phyloP scores from a whole-genome alignment of 352 stramenopile species.

The Phytophthora multivora region DNA sequence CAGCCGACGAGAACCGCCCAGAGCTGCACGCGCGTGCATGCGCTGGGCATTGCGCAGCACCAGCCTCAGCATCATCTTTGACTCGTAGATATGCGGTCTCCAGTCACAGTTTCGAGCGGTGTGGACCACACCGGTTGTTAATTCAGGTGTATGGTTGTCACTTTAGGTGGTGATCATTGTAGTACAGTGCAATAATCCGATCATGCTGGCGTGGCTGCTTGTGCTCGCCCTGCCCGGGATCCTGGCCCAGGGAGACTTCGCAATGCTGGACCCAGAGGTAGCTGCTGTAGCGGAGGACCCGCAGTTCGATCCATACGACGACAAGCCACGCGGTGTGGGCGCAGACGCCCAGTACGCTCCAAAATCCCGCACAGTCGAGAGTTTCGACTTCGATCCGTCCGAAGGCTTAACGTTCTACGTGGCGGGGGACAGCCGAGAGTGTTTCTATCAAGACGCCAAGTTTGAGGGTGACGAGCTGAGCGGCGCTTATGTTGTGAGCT shows the following conservation, averaged over 20 bases:
- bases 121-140: not conserved
- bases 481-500: conserved; percentile 77
- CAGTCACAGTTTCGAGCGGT: not conserved
- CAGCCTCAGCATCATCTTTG: conserved; percentile 29
- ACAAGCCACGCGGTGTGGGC: conserved; percentile 30
- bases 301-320: conserved; percentile 68
- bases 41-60: conserved; percentile 35
- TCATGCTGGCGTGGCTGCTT: conserved; percentile 4
- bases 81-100: conserved; percentile 13
- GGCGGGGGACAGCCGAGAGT: conserved; percentile 41
- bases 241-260: conserved; percentile 39
- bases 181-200: too few species aligned
- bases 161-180: too few species aligned
- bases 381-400: conserved; percentile 84
- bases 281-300: conserved; percentile 48
- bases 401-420: conserved; percentile 83
- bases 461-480: conserved; percentile 62
- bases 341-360: conserved; percentile 40
- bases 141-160: too few species aligned
- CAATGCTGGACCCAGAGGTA: conserved; percentile 38
- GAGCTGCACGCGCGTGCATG: not conserved
- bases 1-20: conserved; percentile 10
- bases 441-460: conserved; percentile 81
- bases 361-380: conserved; percentile 52
- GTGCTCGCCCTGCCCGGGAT: conserved; percentile 11